Evolutionary conservation across 495 filamentous ascomycete genomes (phyloP).

Genomic region (Neurospora pannonica): DNA sequence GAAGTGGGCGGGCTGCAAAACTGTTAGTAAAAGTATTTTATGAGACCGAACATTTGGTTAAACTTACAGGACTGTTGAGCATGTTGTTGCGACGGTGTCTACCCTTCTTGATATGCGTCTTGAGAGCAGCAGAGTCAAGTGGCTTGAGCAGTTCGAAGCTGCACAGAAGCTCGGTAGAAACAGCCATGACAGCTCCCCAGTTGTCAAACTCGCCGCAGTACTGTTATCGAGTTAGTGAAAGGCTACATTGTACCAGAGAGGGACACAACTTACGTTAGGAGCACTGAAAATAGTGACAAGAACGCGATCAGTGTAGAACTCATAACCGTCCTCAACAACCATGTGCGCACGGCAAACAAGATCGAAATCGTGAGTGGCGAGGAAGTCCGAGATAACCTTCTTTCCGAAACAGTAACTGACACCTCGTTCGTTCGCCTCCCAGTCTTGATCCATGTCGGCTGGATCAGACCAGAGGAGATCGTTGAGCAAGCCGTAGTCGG

Average conservation of each 20-base stretch:
- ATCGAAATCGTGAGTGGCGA: conserved; percentile 93
- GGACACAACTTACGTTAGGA: conserved; percentile 67
- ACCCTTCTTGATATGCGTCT: conserved; percentile 98
- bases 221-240: conserved; percentile 32
- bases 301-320: conserved; percentile 95
- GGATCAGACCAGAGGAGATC: conserved; percentile 98
- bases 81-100: conserved; percentile 82
- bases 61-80: conserved; percentile 83
- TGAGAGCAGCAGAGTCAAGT: conserved; percentile 89
- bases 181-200: conserved; percentile 98
- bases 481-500: conserved; percentile 93
- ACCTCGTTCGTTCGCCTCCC: conserved; percentile 94
- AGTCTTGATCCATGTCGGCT: conserved; percentile 94
- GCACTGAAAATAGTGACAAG: conserved; percentile 97
- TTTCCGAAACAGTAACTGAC: conserved; percentile 99
- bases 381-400: conserved; percentile 95
- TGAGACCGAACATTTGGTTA: neutral
- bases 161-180: conserved; percentile 85
- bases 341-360: conserved; percentile 96
- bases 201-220: conserved; percentile 99
- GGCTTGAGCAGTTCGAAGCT: conserved; percentile 97
- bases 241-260: neutral
- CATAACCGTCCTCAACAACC: conserved; percentile 99
- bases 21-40: conserved; percentile 9
- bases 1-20: conserved; percentile 30